A percentile compares a stretch with the other conserved stretches of the same genome.
These are phyloP conservation scores for Picea sitchensis DNA, from an alignment of 75 land plant genomes.

Conservation along the genomic window DNA sequence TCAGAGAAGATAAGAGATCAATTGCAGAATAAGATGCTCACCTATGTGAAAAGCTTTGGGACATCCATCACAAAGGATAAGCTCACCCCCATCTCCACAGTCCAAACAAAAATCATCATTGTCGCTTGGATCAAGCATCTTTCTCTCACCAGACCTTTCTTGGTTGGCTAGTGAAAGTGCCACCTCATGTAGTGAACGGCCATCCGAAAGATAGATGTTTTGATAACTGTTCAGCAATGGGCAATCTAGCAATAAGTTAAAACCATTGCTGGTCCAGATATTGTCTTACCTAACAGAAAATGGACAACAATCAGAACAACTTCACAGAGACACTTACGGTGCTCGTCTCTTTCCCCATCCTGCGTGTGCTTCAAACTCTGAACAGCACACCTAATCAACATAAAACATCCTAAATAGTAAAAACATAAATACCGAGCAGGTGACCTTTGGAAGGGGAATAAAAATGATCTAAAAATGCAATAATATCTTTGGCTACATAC, in stretches of 20 bases:
- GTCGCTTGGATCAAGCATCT: constrained; percentile 17
- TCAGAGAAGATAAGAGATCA: neutral
- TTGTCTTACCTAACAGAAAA: neutral
- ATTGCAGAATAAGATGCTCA: constrained; percentile 3
- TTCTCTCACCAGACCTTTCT: constrained; percentile 13
- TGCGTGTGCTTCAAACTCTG: constrained; percentile 42
- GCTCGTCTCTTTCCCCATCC: constrained; percentile 43
- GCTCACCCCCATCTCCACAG: constrained; percentile 87
- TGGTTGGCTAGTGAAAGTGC: constrained; percentile 57
- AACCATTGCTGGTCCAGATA: neutral
- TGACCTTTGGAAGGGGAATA: neutral
- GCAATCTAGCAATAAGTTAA: neutral
- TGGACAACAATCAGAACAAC: neutral
- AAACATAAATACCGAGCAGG: neutral
- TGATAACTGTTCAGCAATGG: constrained; percentile 46
- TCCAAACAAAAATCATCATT: constrained; percentile 74
- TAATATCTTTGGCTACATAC: neutral
- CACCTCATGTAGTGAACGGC: constrained; percentile 81
- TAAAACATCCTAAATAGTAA: neutral
- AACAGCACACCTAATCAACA: constrained; percentile 34
- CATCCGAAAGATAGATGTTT: constrained; percentile 83
- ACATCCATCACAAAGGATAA: constrained; percentile 85
- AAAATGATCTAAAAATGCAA: constrained; percentile 7
- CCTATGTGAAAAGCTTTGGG: constrained; percentile 88
- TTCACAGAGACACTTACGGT: neutral